These are phyloP conservation scores for Exsudoporus floridanus DNA, from an alignment of 1,284 basidiomycete species.

Conservation along the genomic window DNA sequence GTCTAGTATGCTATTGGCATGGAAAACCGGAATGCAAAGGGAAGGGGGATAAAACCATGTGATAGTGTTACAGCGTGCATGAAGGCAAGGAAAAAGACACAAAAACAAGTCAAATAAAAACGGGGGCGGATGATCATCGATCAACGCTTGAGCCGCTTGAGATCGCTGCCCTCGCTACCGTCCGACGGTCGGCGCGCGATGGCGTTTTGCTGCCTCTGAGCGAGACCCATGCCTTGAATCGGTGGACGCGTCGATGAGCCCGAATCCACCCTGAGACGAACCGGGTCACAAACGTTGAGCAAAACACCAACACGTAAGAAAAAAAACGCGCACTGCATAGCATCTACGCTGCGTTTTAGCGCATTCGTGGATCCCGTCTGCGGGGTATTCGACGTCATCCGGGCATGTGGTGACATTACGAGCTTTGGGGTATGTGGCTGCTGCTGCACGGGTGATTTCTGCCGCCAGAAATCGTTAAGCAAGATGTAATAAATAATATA, in stretches of 20 bases:
- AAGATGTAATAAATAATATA: no score
- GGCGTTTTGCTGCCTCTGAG: slow-evolving; percentile 34
- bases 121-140: neutral
- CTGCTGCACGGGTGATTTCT: slow-evolving; percentile 9
- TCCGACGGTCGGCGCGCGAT: slow-evolving; percentile 39
- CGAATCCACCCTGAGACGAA: slow-evolving; percentile 10
- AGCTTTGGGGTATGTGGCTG: slow-evolving; percentile 1
- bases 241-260: slow-evolving; percentile 21
- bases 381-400: neutral
- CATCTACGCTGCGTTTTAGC: slow-evolving; percentile 41
- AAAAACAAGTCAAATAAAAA: neutral
- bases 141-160: slow-evolving; percentile 50
- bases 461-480: neutral
- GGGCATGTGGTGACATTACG: neutral
- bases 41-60: neutral
- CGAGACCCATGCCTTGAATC: slow-evolving; percentile 48
- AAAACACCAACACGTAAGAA: neutral
- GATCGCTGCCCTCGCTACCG: slow-evolving; percentile 43
- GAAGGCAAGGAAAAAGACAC: neutral
- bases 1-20: neutral
- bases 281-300: neutral
- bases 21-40: neutral
- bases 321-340: slow-evolving; percentile 40
- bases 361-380: slow-evolving; percentile 19
- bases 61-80: neutral